Evolutionary conservation across 108 stramenopile species (phyloP), one percentile per base, ranked within the genome.

Genomic region (Cyclotella kingstonii): DNA sequence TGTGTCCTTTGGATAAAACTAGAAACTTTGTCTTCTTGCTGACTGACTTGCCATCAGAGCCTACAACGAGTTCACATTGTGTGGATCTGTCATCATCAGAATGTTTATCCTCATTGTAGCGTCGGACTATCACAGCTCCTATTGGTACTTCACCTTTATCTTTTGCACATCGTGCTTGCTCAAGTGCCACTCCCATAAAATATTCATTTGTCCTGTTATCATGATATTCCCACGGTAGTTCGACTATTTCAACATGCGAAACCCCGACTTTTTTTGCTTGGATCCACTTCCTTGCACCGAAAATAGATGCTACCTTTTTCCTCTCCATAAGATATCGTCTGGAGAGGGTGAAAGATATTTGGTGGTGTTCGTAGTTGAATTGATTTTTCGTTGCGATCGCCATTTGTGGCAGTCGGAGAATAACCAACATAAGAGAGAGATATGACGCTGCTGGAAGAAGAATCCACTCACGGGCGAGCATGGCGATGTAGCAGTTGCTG

Each of bases 131-230:
- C 3, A 89, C 21, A 21, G 91, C 91, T 33, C 91, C 91, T 38
- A 93, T 87, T 1, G 91, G 91, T 7, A 93, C 91, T 75, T 93
- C 91, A 0, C 77, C 81, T 15, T 54, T 68, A 17, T 66, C 27
- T 25, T 49, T 68, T 10, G 87, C 91, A 35, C 57, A 15, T 34
- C 67, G 60, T 7, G 86, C 87, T 69, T 93, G 73, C 18, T 68
- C 26, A 25, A 93, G 35, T 17, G 91, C 91, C 60, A 77, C 6
- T 9, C 59, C 73, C 91, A 93, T 89, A 50, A 93, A 88, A 54
- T 77, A 60, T 22, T 77, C 30, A 57, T 90, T 70, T 19, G 84
- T 54, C 5, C 33, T 22, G 3, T 28, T 39, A 28, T 56, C 45
- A 35, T 55, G 21, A 56, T 35, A 41, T 41, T 58, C 56, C 38